phyloP scores from a whole-genome alignment of 2,329 filamentous ascomycete species.

The Fusarium aywerte region DNA sequence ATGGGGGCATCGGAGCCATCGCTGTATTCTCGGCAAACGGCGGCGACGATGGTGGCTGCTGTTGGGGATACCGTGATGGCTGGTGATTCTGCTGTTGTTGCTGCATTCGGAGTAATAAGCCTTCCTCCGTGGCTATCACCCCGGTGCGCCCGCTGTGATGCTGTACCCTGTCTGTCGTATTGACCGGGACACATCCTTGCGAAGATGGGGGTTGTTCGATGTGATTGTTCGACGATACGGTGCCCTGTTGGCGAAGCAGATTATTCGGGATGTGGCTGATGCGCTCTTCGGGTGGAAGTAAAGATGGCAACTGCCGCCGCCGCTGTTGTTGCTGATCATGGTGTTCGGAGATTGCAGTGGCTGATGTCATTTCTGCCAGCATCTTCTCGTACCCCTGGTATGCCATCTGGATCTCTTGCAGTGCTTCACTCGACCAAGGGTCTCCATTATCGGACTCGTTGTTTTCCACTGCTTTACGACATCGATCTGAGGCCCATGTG shows the following conservation, averaged over 20 bases:
- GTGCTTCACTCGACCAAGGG: background rate
- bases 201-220: background rate
- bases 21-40: background rate
- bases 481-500: background rate
- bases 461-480: background rate
- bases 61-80: background rate
- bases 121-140: background rate
- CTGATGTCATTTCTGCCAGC: background rate
- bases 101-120: background rate
- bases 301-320: background rate
- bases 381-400: background rate
- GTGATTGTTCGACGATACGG: background rate
- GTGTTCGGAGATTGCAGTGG: background rate
- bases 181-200: background rate
- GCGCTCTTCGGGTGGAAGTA: background rate
- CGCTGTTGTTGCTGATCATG: background rate
- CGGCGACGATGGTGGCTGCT: background rate
- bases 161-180: background rate
- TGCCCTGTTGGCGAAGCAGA: background rate
- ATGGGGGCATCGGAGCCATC: background rate
- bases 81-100: background rate
- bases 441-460: background rate
- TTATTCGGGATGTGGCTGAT: background rate
- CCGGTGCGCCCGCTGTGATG: background rate
- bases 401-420: background rate